These are phyloP conservation scores for Neonectria punicea DNA, from an alignment of 2,329 filamentous ascomycete species.

Conservation along the genomic window DNA sequence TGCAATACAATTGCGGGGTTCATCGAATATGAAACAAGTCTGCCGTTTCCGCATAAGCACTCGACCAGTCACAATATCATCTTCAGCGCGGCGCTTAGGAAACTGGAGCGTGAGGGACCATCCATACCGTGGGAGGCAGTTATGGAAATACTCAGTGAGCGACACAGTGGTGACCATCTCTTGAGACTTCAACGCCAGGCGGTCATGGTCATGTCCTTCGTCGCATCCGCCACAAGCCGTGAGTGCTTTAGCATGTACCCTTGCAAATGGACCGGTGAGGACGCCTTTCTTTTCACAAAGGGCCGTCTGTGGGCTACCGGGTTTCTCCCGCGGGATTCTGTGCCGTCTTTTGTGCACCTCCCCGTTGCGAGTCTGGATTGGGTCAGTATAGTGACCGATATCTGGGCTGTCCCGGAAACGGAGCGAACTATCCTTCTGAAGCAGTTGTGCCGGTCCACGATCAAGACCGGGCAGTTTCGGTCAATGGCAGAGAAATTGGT, in stretches of 20 bases:
- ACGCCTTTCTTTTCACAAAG: conserved; percentile 12
- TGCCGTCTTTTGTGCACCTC: conserved; percentile 5
- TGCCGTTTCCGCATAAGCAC: not conserved
- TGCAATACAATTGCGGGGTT: not conserved
- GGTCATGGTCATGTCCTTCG: conserved; percentile 15
- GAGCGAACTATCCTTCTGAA: not conserved
- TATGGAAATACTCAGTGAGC: conserved; percentile 1
- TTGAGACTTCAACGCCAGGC: conserved; percentile 1
- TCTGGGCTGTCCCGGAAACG: not conserved
- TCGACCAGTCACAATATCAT: conserved; percentile 6
- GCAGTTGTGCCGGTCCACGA: conserved; percentile 6
- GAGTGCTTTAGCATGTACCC: conserved; percentile 13
- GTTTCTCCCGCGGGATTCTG: not conserved
- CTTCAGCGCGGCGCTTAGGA: not conserved
- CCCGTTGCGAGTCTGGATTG: not conserved
- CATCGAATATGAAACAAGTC: conserved; percentile 4
- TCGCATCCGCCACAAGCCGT: not conserved
- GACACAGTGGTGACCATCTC: not conserved
- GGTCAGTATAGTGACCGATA: not conserved
- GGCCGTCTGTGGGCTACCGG: conserved; percentile 13
- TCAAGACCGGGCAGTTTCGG: conserved; percentile 11
- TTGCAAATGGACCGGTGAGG: not conserved
- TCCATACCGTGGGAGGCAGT: conserved; percentile 4
- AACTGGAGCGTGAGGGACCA: not conserved
- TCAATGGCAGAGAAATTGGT: conserved; percentile 7